These are phyloP conservation scores for Eimeria sp. DNA, from an alignment of 169 alveolate genomes.

Conservation along the genomic window DNA sequence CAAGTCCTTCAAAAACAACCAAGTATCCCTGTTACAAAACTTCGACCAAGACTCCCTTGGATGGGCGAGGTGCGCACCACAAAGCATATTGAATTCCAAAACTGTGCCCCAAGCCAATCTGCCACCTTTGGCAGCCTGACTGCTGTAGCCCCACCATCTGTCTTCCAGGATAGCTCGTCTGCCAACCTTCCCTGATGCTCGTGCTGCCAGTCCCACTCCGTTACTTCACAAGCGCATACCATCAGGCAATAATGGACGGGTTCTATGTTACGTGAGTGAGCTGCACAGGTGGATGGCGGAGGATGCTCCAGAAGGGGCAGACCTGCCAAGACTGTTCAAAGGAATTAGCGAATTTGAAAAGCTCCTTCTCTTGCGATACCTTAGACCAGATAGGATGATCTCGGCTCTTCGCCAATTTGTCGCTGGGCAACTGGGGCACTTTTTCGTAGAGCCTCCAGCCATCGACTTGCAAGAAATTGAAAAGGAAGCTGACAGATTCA, in stretches of 20 bases:
- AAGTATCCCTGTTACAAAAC: slow-evolving; percentile 85
- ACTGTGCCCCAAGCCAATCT: neutral
- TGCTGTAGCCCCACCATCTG: neutral
- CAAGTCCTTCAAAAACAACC: slow-evolving; percentile 84
- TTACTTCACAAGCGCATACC: neutral
- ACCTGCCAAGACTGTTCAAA: slow-evolving; percentile 96
- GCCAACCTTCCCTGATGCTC: neutral
- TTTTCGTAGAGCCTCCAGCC: slow-evolving; percentile 95
- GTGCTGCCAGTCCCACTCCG: neutral
- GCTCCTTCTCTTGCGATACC: slow-evolving; percentile 95
- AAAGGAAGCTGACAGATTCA: slow-evolving; percentile 93
- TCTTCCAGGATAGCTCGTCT: neutral
- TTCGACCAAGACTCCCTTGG: slow-evolving; percentile 88
- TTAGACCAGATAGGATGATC: slow-evolving; percentile 97
- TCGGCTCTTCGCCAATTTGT: slow-evolving; percentile 96
- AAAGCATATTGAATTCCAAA: neutral
- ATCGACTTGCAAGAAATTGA: slow-evolving; percentile 95
- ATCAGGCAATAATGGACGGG: neutral
- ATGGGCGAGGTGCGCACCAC: slow-evolving; percentile 83
- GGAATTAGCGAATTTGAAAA: slow-evolving; percentile 95
- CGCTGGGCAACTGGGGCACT: slow-evolving; percentile 93
- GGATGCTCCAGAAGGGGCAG: slow-evolving; percentile 98
- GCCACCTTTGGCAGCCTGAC: neutral
- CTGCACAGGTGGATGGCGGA: slow-evolving; percentile 96
- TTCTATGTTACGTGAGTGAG: neutral